A percentile compares a stretch with the other conserved stretches of the same genome.
phyloP scores from a whole-genome alignment of 805 yeast genomes.

The Komagataella kurtzmanii region DNA sequence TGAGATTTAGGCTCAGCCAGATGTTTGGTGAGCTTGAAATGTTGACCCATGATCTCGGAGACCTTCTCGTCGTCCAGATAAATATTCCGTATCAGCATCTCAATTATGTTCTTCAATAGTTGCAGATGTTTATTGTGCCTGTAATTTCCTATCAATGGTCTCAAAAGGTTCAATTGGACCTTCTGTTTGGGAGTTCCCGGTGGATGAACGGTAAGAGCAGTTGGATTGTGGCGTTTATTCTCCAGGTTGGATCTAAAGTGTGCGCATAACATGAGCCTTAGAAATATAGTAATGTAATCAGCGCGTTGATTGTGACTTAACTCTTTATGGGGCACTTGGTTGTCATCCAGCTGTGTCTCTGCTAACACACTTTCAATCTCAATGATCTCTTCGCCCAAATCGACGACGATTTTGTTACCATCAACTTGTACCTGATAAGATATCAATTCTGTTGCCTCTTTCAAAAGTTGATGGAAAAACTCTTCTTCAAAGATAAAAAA shows the following conservation, averaged over 20 bases:
- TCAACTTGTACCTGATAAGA: conserved; percentile 59
- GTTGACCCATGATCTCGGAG: not conserved
- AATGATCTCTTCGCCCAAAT: conserved; percentile 48
- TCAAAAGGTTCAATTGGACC: conserved; percentile 28
- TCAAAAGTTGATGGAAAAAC: conserved; percentile 59
- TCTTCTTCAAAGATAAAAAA: conserved; percentile 80
- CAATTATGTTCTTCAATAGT: conserved; percentile 16
- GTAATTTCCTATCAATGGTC: conserved; percentile 47
- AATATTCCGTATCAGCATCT: conserved; percentile 4
- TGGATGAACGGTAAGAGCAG: not conserved
- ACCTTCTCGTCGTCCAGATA: not conserved
- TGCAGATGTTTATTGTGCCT: conserved; percentile 34
- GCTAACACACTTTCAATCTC: conserved; percentile 55
- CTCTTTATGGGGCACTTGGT: conserved; percentile 18
- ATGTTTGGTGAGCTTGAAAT: conserved; percentile 10
- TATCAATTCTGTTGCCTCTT: conserved; percentile 60
- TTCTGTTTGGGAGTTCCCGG: conserved; percentile 2
- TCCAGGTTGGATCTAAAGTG: conserved; percentile 34
- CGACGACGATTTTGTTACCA: conserved; percentile 50
- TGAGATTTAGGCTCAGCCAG: not conserved
- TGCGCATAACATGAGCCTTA: conserved; percentile 50
- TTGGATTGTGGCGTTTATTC: conserved; percentile 30
- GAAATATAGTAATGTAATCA: conserved; percentile 33
- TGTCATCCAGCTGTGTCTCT: conserved; percentile 17
- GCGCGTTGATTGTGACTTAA: conserved; percentile 27